Evolutionary conservation across 2,329 filamentous ascomycete species (phyloP), one percentile per base, ranked within the genome.

Genomic region (Aplosporella prunicola): DNA sequence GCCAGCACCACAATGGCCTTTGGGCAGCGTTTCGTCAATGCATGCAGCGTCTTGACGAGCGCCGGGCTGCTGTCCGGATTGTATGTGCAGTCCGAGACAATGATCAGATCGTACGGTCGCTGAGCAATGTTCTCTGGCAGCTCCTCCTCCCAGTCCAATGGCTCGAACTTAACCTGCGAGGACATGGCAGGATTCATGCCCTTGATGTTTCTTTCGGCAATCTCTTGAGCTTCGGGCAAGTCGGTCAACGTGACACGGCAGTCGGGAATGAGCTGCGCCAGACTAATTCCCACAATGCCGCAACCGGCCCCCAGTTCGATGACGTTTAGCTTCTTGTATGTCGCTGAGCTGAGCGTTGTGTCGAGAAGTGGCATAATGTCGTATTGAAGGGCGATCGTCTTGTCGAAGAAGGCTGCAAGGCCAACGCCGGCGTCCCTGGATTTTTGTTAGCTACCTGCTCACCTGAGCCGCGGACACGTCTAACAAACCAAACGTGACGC

Each of bases 31-130:
- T 55, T 50, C 27, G 67, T 56, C 32, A 81, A 55, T 8, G 56
- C 60, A 15, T 51, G 47, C 8, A 84, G 58, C 2, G 76, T 78
- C 18, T 60, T 58, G 6, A 83, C 77, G 24, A 84, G 61, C 16
- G 74, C 67, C 3, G 76, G 74, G 35, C 79, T 69, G 42, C 74
- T 80, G 48, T 81, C 78, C 11, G 71, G 64, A 52, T 84, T 84
- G 58, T 85, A 85, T 2, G 79, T 84, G 57, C 80, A 84, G 53
- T 85, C 80, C 2, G 78, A 76, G 1, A 82, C 71, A 4, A 82
- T 52, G 15, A 83, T 66, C 22, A 84, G 50, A 52, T 81, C 72
- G 48, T 74, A 67, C 9, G 67, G 54, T 24, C 62, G 52, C 4
- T 54, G 48, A 18, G 47, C 45, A 3, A 64, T 35, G 5, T 38